Evolutionary conservation across 2,329 filamentous ascomycete species (phyloP), one percentile per base, ranked within the genome.

Genomic region (Pestalotiopsis sp.): DNA sequence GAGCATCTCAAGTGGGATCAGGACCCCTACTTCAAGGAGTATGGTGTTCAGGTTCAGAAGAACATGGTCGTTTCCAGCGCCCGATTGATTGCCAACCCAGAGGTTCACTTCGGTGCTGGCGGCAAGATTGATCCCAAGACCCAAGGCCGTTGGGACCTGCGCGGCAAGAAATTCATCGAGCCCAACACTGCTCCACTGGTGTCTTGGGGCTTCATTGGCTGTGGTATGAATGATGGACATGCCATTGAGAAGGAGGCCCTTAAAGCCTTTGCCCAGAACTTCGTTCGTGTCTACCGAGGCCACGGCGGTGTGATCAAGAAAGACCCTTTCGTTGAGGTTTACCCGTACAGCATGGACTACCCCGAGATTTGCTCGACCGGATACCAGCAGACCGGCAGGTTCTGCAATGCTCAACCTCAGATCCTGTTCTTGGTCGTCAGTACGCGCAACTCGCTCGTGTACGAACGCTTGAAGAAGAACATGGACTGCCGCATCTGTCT

Each of bases 381-480:
- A 0, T 92, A 87, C 77, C 84, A 88, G 17, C 73, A 81, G 2
- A 86, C 87, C 2, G 87, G 87, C 3, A 85, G 86, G 25, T 79
- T 84, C 12, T 85, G 83, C 75, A 84, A 88, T 9, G 75, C 78
- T 0, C 84, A 86, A 1, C 93, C 95, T 0, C 91, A 96, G 77
- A 87, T 99, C 3, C 78, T 99, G 9, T 87, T 98, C 73, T 91
- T 95, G 74, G 85, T 98, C 12, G 84, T 98, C 1, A 86, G 87
- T 0, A 88, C 90, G 77, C 92, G 92, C 76, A 91, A 94, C 71
- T 83, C 88, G 0, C 89, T 90, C 14, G 84, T 89, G 0, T 99
- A 99, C 74, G 90, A 93, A 66, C 90, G 93, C 0, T 87, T 98
- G 78, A 99, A 99, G 89, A 95, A 95, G 81, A 93, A 89, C 31